Evolutionary conservation across 768 basidiomycete genomes (phyloP).

Genomic region (Boletus rufocinnamomeus): DNA sequence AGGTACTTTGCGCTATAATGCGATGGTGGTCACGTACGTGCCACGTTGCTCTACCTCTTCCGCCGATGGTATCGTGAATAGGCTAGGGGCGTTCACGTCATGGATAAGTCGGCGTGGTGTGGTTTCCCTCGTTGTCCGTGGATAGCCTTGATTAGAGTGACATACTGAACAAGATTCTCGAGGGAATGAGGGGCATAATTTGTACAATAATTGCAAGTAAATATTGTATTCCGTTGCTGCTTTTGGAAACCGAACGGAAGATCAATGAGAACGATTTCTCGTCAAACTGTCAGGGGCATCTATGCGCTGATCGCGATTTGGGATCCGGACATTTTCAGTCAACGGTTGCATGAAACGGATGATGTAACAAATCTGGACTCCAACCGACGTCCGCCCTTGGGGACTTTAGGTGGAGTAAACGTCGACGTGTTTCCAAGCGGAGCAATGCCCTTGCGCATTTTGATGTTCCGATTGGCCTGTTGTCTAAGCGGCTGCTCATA

Average conservation of each 20-base stretch:
- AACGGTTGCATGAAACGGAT: neutral
- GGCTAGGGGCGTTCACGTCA: slow-evolving; percentile 20
- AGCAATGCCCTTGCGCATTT: neutral
- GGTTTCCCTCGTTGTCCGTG: slow-evolving; percentile 19
- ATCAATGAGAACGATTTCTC: slow-evolving; percentile 2
- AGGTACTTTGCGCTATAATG: neutral
- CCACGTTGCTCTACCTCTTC: slow-evolving; percentile 17
- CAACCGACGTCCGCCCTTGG: neutral
- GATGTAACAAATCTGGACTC: neutral
- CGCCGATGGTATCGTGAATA: neutral
- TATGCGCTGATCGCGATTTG: neutral
- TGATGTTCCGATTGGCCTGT: neutral
- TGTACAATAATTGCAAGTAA: neutral
- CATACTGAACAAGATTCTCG: neutral
- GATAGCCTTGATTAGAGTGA: slow-evolving; percentile 14
- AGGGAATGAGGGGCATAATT: neutral
- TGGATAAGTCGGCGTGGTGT: slow-evolving; percentile 27
- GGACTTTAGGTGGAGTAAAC: slow-evolving; percentile 5
- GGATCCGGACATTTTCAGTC: slow-evolving; percentile 3
- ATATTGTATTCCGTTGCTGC: neutral
- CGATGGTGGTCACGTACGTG: slow-evolving; percentile 11
- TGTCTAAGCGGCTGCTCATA: neutral
- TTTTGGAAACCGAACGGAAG: neutral
- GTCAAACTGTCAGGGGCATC: neutral
- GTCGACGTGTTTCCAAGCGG: neutral